Evolutionary conservation across 768 basidiomycete species (phyloP).

Genomic region (Termitomyces sp.): DNA sequence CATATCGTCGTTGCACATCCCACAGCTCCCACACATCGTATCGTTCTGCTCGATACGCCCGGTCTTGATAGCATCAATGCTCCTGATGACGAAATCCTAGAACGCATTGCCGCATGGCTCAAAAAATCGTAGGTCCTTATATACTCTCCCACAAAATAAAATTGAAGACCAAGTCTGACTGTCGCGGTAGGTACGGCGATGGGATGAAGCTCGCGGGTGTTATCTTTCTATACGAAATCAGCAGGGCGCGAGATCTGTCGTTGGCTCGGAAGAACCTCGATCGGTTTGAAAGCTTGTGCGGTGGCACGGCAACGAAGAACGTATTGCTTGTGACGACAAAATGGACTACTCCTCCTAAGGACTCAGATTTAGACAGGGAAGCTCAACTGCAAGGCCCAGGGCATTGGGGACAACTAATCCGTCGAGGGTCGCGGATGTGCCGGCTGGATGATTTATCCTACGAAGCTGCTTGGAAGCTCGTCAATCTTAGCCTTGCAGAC

Average conservation of each 20-base stretch:
- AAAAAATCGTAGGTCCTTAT: slow-evolving; percentile 4
- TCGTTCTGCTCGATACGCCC: slow-evolving; percentile 12
- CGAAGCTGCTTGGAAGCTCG: slow-evolving; percentile 12
- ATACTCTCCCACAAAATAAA: background rate
- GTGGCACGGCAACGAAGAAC: slow-evolving; percentile 6
- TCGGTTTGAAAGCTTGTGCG: slow-evolving; percentile 10
- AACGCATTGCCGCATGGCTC: slow-evolving; percentile 9
- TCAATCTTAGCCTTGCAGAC: slow-evolving; percentile 11
- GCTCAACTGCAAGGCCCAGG: slow-evolving; percentile 1
- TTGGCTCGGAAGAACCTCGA: slow-evolving; percentile 8
- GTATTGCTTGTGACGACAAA: slow-evolving; percentile 14
- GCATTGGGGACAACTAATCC: slow-evolving; percentile 10
- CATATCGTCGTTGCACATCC: slow-evolving; percentile 5
- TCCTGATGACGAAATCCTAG: slow-evolving; percentile 8
- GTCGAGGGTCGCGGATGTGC: slow-evolving; percentile 10
- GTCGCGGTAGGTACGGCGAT: slow-evolving; percentile 1
- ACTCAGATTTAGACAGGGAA: slow-evolving; percentile 5
- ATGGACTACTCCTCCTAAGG: slow-evolving; percentile 6
- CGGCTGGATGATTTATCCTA: slow-evolving; percentile 9
- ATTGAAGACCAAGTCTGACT: background rate
- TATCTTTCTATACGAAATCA: slow-evolving; percentile 12
- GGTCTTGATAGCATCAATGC: slow-evolving; percentile 9
- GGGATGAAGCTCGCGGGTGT: slow-evolving; percentile 13
- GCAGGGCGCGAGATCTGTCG: slow-evolving; percentile 7
- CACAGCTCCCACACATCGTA: slow-evolving; percentile 5